Evolutionary conservation across 2,329 filamentous ascomycete genomes (phyloP).

Genomic region (Hypoxylon sp.): DNA sequence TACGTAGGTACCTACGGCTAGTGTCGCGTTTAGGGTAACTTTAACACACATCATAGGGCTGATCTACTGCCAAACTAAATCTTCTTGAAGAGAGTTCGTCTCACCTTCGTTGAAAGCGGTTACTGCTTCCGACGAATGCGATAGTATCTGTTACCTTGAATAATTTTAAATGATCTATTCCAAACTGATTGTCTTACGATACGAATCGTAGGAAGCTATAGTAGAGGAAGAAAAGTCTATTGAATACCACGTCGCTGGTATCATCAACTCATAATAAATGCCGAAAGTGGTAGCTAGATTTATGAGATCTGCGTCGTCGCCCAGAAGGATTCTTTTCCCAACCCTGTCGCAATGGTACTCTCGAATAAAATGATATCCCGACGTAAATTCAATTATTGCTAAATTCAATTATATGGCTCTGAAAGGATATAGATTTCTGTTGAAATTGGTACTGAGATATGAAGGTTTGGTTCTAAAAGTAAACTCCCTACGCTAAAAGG

Average conservation of each 20-base stretch:
- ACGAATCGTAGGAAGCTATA: not conserved
- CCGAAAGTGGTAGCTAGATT: not conserved
- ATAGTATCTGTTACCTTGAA: not conserved
- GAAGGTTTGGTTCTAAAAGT: not conserved
- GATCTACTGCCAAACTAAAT: constrained; percentile 1
- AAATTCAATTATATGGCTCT: not conserved
- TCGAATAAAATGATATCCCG: not conserved
- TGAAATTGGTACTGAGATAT: not conserved
- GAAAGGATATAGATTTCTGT: not conserved
- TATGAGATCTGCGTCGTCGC: not conserved
- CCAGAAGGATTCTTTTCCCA: not conserved
- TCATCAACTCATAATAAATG: constrained; percentile 2
- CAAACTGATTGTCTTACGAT: not conserved
- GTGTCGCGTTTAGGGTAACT: constrained; percentile 6
- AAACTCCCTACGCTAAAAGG: not conserved
- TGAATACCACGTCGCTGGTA: not conserved
- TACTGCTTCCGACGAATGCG: not conserved
- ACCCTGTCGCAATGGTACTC: not conserved
- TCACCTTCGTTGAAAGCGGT: not conserved
- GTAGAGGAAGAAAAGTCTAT: not conserved
- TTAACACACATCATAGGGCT: not conserved
- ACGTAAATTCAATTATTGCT: not conserved
- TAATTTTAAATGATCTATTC: not conserved
- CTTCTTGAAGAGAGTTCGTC: not conserved
- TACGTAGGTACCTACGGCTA: constrained; percentile 2